Conservation (phyloP, 495 filamentous ascomycete genomes). For the Xylaria castorea region DNA sequence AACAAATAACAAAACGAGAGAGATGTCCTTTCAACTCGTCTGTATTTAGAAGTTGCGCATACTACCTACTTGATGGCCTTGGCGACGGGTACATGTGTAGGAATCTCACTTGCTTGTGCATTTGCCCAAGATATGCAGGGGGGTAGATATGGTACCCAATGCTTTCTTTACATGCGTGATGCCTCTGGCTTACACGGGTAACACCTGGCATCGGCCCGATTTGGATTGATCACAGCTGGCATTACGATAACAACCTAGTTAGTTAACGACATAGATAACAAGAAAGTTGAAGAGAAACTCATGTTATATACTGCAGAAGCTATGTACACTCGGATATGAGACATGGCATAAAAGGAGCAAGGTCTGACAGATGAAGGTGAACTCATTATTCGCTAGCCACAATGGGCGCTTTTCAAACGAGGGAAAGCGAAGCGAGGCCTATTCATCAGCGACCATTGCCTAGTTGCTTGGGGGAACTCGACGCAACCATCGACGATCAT, state of each 20-base stretch:
- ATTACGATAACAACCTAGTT: not conserved
- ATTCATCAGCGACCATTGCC: slow-evolving; percentile 17
- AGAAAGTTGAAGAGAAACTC: not conserved
- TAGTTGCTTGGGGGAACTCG: slow-evolving; percentile 11
- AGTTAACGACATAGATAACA: not conserved
- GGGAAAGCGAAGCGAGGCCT: slow-evolving; percentile 21
- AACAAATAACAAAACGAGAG: not conserved
- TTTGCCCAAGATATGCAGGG: not conserved
- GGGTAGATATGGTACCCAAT: not conserved
- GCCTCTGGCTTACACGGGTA: not conserved
- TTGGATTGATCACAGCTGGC: not conserved
- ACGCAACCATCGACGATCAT: slow-evolving; percentile 18
- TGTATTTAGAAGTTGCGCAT: not conserved
- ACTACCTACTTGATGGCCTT: not conserved
- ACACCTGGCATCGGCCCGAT: not conserved
- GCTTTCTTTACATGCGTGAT: not conserved
- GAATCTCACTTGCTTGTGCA: not conserved
- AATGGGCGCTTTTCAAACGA: slow-evolving; percentile 21
- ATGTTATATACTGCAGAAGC: slow-evolving; percentile 38
- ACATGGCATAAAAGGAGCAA: slow-evolving; percentile 32
- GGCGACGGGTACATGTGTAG: not conserved
- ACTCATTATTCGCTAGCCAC: slow-evolving; percentile 10
- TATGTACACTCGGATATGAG: slow-evolving; percentile 43
- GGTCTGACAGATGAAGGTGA: slow-evolving; percentile 7
- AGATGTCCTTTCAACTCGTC: not conserved